Conservation (phyloP, 768 basidiomycete species). For the Mycena latifolia region DNA sequence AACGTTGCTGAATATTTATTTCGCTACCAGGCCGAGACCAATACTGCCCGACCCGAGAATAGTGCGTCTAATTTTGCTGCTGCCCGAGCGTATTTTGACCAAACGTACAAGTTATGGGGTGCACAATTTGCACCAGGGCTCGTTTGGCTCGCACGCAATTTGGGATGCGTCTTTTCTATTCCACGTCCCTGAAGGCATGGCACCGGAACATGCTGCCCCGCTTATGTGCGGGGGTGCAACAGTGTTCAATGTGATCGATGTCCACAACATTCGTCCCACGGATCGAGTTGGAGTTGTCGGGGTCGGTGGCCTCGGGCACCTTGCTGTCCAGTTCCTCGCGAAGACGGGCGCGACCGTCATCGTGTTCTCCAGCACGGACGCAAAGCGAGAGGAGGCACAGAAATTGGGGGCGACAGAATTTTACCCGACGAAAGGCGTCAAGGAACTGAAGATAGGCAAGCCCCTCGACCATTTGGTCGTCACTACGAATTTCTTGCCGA, state of each 20-base stretch:
- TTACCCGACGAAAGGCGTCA: not conserved
- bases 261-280: not conserved
- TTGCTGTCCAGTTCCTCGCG: not conserved
- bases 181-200: not conserved
- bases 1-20: not conserved
- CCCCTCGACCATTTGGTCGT: not conserved
- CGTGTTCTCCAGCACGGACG: not conserved
- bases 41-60: too few species aligned
- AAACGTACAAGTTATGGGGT: not conserved
- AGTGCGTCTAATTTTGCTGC: too few species aligned
- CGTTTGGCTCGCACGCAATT: conserved; percentile 1
- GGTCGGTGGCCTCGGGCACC: not conserved
- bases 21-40: not conserved
- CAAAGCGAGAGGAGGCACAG: not conserved
- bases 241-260: not conserved
- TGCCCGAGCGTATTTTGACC: too few species aligned
- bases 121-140: too few species aligned
- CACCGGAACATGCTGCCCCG: too few species aligned
- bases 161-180: conserved; percentile 1
- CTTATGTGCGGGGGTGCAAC: too few species aligned
- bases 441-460: not conserved
- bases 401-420: not conserved
- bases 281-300: conserved; percentile 2
- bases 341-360: not conserved
- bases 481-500: not conserved